phyloP scores from a whole-genome alignment of 2,329 filamentous ascomycete genomes.

The Coniochaeta hoffmannii region DNA sequence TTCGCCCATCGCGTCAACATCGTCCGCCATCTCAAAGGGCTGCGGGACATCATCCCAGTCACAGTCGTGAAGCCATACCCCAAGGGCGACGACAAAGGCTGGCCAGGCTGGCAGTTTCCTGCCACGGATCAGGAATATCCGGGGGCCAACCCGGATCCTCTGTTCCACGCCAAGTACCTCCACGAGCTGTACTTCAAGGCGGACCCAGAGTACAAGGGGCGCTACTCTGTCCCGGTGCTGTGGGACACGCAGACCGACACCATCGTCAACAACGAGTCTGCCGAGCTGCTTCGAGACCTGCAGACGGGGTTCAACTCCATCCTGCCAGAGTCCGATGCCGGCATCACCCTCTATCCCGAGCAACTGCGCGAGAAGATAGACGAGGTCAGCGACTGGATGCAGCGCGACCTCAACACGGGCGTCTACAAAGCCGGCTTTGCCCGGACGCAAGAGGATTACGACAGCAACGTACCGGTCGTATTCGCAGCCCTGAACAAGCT shows the following conservation, averaged over 20 bases:
- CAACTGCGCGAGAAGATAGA: conserved; percentile 43
- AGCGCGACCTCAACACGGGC: conserved; percentile 47
- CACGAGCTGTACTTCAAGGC: conserved; percentile 57
- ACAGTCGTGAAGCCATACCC: conserved; percentile 59
- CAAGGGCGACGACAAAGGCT: conserved; percentile 55
- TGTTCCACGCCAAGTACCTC: conserved; percentile 51
- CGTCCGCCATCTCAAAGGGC: conserved; percentile 48
- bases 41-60: conserved; percentile 44
- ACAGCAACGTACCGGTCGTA: conserved; percentile 43
- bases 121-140: conserved; percentile 43
- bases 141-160: conserved; percentile 50
- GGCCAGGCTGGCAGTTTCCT: conserved; percentile 57
- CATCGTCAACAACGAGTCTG: conserved; percentile 55
- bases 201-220: conserved; percentile 51
- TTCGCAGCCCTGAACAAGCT: conserved; percentile 54
- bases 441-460: conserved; percentile 44
- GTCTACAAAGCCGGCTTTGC: conserved; percentile 59
- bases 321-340: conserved; percentile 28
- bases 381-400: conserved; percentile 42
- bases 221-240: conserved; percentile 52
- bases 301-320: conserved; percentile 47
- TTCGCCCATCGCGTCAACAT: conserved; percentile 56
- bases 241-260: conserved; percentile 52
- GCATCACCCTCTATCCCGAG: conserved; percentile 45
- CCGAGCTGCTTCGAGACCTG: conserved; percentile 50